These are phyloP conservation scores for Hypoxylon trugodes DNA, from an alignment of 495 filamentous ascomycete species.

Conservation along the genomic window DNA sequence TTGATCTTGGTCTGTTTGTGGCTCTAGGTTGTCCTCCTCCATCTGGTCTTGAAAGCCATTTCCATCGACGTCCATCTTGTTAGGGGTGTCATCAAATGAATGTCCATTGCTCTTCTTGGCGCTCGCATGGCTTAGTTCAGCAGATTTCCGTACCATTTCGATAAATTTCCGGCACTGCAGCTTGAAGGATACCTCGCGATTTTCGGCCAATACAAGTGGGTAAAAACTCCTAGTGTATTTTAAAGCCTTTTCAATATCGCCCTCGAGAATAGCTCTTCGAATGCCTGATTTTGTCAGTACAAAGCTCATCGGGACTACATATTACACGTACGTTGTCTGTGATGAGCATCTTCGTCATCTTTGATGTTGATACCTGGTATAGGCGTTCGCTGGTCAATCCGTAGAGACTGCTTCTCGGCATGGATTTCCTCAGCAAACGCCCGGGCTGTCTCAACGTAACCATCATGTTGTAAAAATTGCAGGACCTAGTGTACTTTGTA, in stretches of 20 bases:
- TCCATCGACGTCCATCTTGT: conserved; percentile 76
- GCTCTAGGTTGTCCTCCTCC: conserved; percentile 63
- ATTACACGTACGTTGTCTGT: conserved; percentile 76
- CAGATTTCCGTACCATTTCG: conserved; percentile 89
- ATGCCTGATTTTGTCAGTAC: conserved; percentile 67
- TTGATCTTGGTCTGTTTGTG: conserved; percentile 24
- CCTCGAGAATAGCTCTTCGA: conserved; percentile 86
- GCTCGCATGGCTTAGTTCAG: conserved; percentile 66
- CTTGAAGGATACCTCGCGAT: conserved; percentile 89
- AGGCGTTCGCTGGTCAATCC: conserved; percentile 59
- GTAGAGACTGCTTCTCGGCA: conserved; percentile 71
- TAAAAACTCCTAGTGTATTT: conserved; percentile 82
- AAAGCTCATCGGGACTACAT: not conserved
- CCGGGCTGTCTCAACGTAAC: conserved; percentile 92
- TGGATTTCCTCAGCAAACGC: conserved; percentile 88
- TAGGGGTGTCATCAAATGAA: conserved; percentile 66
- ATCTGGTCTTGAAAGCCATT: conserved; percentile 55
- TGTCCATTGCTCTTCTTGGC: conserved; percentile 44
- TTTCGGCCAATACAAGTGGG: conserved; percentile 80
- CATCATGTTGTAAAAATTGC: conserved; percentile 93
- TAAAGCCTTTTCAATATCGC: conserved; percentile 90
- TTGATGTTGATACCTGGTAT: conserved; percentile 74
- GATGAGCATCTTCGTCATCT: conserved; percentile 87
- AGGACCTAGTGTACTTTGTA: conserved; percentile 63
- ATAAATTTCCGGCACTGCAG: conserved; percentile 91